Evolutionary conservation across 345 rosid genomes (phyloP).

Genomic region (Camelina hispida): DNA sequence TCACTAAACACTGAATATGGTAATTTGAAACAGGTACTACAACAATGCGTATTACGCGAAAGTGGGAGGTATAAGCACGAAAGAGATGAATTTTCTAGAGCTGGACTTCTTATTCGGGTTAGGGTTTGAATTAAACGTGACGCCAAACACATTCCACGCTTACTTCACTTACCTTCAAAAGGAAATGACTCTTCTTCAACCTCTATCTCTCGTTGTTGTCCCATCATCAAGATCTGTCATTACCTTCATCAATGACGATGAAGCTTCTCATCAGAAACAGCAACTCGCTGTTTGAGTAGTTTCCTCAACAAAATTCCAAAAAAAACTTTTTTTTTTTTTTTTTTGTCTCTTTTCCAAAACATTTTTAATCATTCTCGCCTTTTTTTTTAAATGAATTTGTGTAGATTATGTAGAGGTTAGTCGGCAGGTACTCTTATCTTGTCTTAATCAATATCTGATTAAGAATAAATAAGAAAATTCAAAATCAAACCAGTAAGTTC

Average conservation of each 20-base stretch:
- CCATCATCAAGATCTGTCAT: slow-evolving; percentile 49
- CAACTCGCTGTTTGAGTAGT: slow-evolving; percentile 62
- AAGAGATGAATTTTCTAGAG: slow-evolving; percentile 85
- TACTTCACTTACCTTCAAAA: slow-evolving; percentile 71
- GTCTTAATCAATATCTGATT: slow-evolving; percentile 43
- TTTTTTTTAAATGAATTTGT: slow-evolving; percentile 35
- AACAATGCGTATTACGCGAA: slow-evolving; percentile 93
- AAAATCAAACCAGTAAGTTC: slow-evolving; percentile 29
- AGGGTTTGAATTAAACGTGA: slow-evolving; percentile 79
- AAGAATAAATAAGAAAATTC: slow-evolving; percentile 1
- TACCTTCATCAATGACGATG: slow-evolving; percentile 71
- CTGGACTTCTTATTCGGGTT: slow-evolving; percentile 84
- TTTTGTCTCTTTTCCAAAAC: slow-evolving; percentile 7
- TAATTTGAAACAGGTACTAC: slow-evolving; percentile 52
- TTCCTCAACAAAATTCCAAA: slow-evolving; percentile 29
- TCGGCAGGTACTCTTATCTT: slow-evolving; percentile 37
- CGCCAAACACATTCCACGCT: slow-evolving; percentile 73
- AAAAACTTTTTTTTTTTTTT: too few relatives aligned
- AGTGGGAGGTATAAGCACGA: slow-evolving; percentile 89
- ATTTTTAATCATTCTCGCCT: neutral
- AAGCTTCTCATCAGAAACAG: slow-evolving; percentile 68
- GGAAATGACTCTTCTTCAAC: slow-evolving; percentile 65
- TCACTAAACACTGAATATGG: slow-evolving; percentile 35
- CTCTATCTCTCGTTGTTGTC: slow-evolving; percentile 43
- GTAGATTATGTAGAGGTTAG: slow-evolving; percentile 46